phyloP scores from a whole-genome alignment of 176 grass and related monocot species.

The Dendrocalamus sinicus region DNA sequence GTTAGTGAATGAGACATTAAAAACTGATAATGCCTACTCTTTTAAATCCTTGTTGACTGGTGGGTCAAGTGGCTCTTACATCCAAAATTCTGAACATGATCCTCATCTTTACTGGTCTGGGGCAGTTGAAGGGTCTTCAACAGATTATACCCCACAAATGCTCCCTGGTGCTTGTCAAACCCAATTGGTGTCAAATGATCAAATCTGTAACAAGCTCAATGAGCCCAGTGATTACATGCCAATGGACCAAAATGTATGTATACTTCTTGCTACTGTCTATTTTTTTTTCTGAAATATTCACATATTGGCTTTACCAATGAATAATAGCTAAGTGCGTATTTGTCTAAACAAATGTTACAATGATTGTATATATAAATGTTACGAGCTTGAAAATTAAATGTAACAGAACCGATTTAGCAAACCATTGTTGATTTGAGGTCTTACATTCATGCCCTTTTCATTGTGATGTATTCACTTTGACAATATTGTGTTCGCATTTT shows the following conservation, averaged over 20 bases:
- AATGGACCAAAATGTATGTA: constrained; percentile 57
- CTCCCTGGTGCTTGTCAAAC: constrained; percentile 45
- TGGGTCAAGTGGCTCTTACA: constrained; percentile 31
- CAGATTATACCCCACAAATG: constrained; percentile 51
- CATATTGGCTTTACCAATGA: constrained; percentile 5
- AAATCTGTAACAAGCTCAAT: constrained; percentile 34
- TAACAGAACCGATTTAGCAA: constrained; percentile 18
- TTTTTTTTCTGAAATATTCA: background rate
- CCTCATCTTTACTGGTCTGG: constrained; percentile 51
- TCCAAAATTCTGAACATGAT: constrained; percentile 45
- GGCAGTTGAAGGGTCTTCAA: constrained; percentile 39
- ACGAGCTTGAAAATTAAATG: background rate
- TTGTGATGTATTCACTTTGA: constrained; percentile 11
- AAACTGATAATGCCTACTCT: constrained; percentile 35
- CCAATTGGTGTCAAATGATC: constrained; percentile 48
- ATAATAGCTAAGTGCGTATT: constrained; percentile 23
- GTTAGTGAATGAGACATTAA: constrained; percentile 33
- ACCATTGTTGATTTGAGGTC: constrained; percentile 28
- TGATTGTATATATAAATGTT: constrained; percentile 6
- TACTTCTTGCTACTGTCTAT: constrained; percentile 26
- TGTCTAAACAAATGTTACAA: constrained; percentile 12
- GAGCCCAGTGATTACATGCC: constrained; percentile 45
- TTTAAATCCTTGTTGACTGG: constrained; percentile 45
- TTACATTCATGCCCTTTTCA: background rate
- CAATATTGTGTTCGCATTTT: constrained; percentile 24